Evolutionary conservation across 805 yeast species (phyloP).

Genomic region (Candida easanensis): DNA sequence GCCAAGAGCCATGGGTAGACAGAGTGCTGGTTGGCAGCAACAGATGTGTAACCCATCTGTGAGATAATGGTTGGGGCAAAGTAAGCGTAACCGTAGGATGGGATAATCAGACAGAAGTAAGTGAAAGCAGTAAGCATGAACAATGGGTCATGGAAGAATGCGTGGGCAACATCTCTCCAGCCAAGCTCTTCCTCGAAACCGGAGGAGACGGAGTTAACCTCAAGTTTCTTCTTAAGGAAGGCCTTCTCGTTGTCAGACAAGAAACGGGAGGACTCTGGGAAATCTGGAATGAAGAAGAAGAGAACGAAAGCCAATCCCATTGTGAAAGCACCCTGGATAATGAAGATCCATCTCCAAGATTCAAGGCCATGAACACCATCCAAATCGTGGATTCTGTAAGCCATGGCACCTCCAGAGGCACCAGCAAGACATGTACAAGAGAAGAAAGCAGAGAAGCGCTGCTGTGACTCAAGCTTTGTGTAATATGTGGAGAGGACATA

Average conservation of each 20-base stretch:
- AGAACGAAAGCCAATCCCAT: constrained; percentile 37
- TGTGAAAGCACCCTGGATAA: constrained; percentile 49
- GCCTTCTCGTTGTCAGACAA: constrained; percentile 38
- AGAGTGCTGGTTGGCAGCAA: constrained; percentile 73
- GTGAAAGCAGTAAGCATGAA: constrained; percentile 37
- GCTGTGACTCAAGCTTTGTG: constrained; percentile 45
- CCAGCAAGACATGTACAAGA: constrained; percentile 52
- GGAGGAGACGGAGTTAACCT: constrained; percentile 36
- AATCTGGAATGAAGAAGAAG: constrained; percentile 41
- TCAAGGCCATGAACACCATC: constrained; percentile 43
- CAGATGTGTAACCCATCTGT: constrained; percentile 54
- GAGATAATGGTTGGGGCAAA: constrained; percentile 38
- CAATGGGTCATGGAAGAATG: constrained; percentile 51
- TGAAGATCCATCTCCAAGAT: constrained; percentile 51
- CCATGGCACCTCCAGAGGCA: constrained; percentile 55
- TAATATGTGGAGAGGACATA: constrained; percentile 48
- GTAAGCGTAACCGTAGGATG: constrained; percentile 44
- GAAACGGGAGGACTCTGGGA: constrained; percentile 39
- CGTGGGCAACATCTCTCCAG: constrained; percentile 35
- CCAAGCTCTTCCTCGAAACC: constrained; percentile 33
- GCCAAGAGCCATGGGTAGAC: constrained; percentile 85
- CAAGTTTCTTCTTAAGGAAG: constrained; percentile 35
- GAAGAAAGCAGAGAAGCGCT: constrained; percentile 46
- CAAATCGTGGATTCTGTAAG: constrained; percentile 42
- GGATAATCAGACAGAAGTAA: constrained; percentile 37